A percentile compares a stretch with the other conserved stretches of the same genome.
phyloP scores from a whole-genome alignment of 2,329 filamentous ascomycete genomes.

The Exophiala calicioides region DNA sequence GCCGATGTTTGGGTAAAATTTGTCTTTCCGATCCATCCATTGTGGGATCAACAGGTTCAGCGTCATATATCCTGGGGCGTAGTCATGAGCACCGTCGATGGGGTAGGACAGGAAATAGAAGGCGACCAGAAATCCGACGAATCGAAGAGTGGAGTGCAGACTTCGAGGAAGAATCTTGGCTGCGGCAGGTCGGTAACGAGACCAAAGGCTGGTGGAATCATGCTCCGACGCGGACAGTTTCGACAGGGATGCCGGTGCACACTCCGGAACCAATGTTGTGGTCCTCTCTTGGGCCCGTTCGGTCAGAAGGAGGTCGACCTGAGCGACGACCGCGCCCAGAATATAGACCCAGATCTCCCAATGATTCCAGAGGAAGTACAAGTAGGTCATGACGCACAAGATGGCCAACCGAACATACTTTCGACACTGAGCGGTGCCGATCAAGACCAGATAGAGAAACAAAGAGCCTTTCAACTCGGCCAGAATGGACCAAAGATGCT shows the following conservation, averaged over 20 bases:
- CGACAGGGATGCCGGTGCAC: constrained; percentile 23
- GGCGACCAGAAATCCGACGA: constrained; percentile 41
- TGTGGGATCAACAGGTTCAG: constrained; percentile 42
- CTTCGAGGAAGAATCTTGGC: not conserved
- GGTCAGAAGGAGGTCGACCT: constrained; percentile 42
- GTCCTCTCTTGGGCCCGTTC: constrained; percentile 36
- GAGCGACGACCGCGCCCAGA: constrained; percentile 46
- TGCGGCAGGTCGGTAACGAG: constrained; percentile 9
- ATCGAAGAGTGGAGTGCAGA: not conserved
- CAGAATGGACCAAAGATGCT: constrained; percentile 51
- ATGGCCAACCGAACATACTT: constrained; percentile 38
- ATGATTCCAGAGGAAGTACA: constrained; percentile 46
- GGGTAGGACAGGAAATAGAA: constrained; percentile 48
- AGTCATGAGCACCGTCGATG: constrained; percentile 36
- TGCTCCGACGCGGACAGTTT: constrained; percentile 22
- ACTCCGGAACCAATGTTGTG: constrained; percentile 9
- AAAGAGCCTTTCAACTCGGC: constrained; percentile 50
- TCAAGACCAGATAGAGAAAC: constrained; percentile 44
- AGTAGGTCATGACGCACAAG: constrained; percentile 38
- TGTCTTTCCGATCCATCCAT: constrained; percentile 33
- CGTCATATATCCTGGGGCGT: constrained; percentile 47
- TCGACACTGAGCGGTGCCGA: constrained; percentile 42
- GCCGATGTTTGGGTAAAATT: constrained; percentile 46
- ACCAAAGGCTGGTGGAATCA: constrained; percentile 22
- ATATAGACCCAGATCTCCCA: constrained; percentile 50